phyloP scores from a whole-genome alignment of 83 land plant genomes.

The Picea abies region DNA sequence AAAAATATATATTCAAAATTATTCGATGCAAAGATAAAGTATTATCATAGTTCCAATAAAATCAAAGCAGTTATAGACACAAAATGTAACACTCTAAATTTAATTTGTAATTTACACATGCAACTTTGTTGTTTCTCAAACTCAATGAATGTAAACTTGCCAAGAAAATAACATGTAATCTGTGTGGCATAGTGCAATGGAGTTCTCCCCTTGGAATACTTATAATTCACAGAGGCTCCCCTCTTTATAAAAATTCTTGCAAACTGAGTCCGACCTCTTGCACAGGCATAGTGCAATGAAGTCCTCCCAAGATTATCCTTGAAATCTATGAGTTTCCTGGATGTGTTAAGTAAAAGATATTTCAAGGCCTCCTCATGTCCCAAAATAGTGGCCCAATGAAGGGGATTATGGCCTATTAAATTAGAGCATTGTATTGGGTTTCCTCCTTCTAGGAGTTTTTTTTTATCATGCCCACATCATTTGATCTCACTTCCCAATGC shows the following conservation, averaged over 20 bases:
- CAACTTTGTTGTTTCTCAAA: no score
- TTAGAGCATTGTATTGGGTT: conserved; percentile 8
- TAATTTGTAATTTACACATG: no score
- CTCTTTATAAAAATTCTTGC: conserved; percentile 26
- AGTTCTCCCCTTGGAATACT: conserved; percentile 22
- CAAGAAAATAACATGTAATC: no score
- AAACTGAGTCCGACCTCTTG: conserved; percentile 13
- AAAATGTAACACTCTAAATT: no score
- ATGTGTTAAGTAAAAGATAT: conserved; percentile 21
- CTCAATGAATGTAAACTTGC: no score
- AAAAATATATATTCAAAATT: no score
- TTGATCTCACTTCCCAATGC: background rate
- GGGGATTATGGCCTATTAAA: conserved; percentile 21
- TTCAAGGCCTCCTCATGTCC: conserved; percentile 26
- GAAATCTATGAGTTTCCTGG: conserved; percentile 17
- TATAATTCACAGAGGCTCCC: conserved; percentile 25
- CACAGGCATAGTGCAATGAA: conserved; percentile 23
- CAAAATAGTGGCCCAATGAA: conserved; percentile 26
- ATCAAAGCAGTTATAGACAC: no score
- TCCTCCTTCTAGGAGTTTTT: background rate
- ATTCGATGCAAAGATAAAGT: no score
- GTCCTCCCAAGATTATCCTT: conserved; percentile 27
- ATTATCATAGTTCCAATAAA: no score
- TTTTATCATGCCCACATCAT: conserved; percentile 5
- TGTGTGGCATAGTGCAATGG: conserved; percentile 33